phyloP scores from a whole-genome alignment of 2,329 filamentous ascomycete genomes.

The Ophiostoma perfectum region DNA sequence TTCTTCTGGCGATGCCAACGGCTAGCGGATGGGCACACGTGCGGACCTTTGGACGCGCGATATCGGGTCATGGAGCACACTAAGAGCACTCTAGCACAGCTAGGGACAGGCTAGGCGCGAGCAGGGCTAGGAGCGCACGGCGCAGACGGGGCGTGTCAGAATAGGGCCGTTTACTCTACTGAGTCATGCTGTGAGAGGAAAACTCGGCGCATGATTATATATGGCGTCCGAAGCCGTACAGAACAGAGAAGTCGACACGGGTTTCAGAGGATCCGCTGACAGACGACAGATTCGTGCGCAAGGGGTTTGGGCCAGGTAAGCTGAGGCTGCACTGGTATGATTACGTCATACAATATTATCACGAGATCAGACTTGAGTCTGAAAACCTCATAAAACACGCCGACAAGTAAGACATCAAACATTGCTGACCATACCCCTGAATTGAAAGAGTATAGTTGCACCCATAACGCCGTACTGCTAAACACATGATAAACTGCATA shows the following conservation, averaged over 20 bases:
- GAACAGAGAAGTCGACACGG: no score
- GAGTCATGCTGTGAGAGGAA: not conserved
- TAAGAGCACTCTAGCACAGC: not conserved
- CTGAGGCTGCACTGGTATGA: no score
- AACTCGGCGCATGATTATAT: not conserved
- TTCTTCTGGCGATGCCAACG: not conserved
- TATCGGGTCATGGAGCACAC: slow-evolving; percentile 11
- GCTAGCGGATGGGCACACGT: not conserved
- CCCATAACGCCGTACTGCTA: not conserved
- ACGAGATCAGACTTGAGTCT: no score
- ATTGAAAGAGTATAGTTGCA: no score
- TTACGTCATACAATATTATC: no score
- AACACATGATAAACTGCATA: not conserved
- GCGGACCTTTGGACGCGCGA: slow-evolving; percentile 4
- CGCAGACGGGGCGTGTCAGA: not conserved
- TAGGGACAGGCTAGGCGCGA: not conserved
- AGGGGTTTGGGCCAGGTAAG: no score
- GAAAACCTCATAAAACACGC: no score
- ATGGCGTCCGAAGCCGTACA: not conserved
- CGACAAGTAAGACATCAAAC: no score
- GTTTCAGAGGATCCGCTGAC: no score
- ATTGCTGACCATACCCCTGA: no score
- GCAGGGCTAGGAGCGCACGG: not conserved
- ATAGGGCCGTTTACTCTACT: slow-evolving; percentile 3
- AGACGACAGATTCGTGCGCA: no score